Evolutionary conservation across 345 rosid genomes (phyloP).

Genomic region (Arabis hirsuta): DNA sequence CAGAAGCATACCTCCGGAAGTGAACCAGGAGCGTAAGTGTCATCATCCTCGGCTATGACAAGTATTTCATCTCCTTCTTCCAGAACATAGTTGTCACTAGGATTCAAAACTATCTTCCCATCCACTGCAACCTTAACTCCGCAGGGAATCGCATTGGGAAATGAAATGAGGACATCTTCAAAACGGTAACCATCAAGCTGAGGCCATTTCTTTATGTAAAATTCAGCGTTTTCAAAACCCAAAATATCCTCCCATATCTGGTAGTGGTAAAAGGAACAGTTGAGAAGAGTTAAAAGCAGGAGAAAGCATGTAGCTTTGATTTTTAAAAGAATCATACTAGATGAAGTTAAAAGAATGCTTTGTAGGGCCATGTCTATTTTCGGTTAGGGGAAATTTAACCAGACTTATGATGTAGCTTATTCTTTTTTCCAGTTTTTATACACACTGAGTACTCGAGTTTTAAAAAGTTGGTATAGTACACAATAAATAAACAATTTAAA

Average conservation of each 20-base stretch:
- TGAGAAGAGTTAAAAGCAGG: neutral
- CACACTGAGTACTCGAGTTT: neutral
- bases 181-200: conserved; percentile 73
- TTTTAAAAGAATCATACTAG: too few species aligned
- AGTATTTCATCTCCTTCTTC: conserved; percentile 86
- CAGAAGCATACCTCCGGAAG: conserved; percentile 66
- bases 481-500: neutral
- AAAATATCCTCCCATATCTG: conserved; percentile 98
- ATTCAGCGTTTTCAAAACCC: conserved; percentile 91
- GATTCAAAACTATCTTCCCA: conserved; percentile 76
- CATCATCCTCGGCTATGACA: conserved; percentile 97
- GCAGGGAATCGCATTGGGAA: conserved; percentile 89
- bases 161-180: conserved; percentile 76
- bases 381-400: too few species aligned
- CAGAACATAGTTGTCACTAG: conserved; percentile 72
- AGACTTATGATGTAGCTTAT: too few species aligned
- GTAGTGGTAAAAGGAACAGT: neutral
- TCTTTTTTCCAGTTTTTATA: neutral
- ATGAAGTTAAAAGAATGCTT: too few species aligned
- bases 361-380: too few species aligned
- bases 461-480: neutral
- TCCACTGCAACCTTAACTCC: conserved; percentile 86
- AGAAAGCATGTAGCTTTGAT: too few species aligned
- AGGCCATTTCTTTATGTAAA: conserved; percentile 92
- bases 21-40: conserved; percentile 85